phyloP scores from a whole-genome alignment of 1,284 basidiomycete genomes.

The Ustanciosporium gigantosporum region DNA sequence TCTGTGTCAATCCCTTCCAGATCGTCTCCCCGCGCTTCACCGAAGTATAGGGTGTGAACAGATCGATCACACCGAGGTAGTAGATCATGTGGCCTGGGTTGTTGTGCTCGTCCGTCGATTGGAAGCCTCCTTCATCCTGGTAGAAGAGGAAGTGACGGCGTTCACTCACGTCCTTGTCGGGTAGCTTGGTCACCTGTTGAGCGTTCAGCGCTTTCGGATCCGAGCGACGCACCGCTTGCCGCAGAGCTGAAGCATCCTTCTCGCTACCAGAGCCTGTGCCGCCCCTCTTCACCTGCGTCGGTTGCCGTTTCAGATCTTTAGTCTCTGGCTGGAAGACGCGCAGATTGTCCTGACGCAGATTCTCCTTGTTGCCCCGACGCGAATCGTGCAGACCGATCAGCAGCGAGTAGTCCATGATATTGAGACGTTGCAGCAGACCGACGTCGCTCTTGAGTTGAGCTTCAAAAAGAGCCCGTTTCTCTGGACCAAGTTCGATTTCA shows the following conservation, averaged over 20 bases:
- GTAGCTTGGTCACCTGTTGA: slow-evolving; percentile 69
- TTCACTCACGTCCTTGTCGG: slow-evolving; percentile 71
- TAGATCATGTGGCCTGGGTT: slow-evolving; percentile 78
- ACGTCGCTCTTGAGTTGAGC: slow-evolving; percentile 87
- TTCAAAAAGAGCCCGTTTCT: slow-evolving; percentile 84
- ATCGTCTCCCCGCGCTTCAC: slow-evolving; percentile 84
- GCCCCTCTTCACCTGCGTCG: slow-evolving; percentile 29
- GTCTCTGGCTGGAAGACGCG: slow-evolving; percentile 80
- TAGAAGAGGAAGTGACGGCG: slow-evolving; percentile 88
- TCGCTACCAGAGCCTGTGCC: slow-evolving; percentile 24
- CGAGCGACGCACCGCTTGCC: slow-evolving; percentile 73
- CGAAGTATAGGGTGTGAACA: slow-evolving; percentile 75
- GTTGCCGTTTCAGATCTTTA: slow-evolving; percentile 45
- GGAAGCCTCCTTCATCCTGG: slow-evolving; percentile 91
- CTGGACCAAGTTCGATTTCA: slow-evolving; percentile 84
- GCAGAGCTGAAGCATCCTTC: slow-evolving; percentile 68
- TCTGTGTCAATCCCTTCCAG: slow-evolving; percentile 79
- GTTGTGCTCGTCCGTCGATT: slow-evolving; percentile 85
- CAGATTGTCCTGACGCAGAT: slow-evolving; percentile 82
- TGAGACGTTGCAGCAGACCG: slow-evolving; percentile 77
- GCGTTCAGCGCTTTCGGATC: slow-evolving; percentile 75
- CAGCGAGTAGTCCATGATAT: slow-evolving; percentile 96
- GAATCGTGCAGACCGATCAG: slow-evolving; percentile 93
- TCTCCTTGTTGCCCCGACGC: slow-evolving; percentile 85
- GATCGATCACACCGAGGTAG: slow-evolving; percentile 67